A percentile compares a stretch with the other conserved stretches of the same genome.
These are phyloP conservation scores for Polytrichum commune DNA, from an alignment of 225 moss, liverwort and hornwort genomes.

Conservation along the genomic window DNA sequence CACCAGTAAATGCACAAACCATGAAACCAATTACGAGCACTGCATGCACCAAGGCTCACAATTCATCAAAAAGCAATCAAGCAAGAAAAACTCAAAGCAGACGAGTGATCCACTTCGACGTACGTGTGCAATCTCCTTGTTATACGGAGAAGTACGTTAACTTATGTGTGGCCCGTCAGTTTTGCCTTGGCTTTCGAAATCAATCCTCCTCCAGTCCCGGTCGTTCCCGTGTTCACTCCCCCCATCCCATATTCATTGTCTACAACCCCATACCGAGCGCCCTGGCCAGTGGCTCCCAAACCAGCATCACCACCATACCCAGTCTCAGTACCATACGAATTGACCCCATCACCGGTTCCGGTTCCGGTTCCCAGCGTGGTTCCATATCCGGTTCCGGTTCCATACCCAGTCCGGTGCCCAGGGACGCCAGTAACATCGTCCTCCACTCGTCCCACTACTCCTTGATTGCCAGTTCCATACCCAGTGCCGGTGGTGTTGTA, in stretches of 20 bases:
- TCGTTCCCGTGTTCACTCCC: too few relatives aligned
- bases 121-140: too few relatives aligned
- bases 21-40: too few relatives aligned
- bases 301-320: not conserved
- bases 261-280: not conserved
- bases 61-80: too few relatives aligned
- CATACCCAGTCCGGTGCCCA: slow-evolving; percentile 5
- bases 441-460: not conserved
- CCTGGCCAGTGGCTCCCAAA: not conserved
- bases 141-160: not conserved
- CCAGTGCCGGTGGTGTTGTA: not conserved
- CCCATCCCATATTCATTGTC: not conserved
- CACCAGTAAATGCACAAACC: too few relatives aligned
- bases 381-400: too few relatives aligned
- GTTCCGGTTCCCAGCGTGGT: not conserved
- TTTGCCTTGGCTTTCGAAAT: not conserved
- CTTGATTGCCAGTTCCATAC: not conserved
- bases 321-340: not conserved
- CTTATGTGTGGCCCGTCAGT: not conserved
- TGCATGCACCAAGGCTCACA: too few relatives aligned
- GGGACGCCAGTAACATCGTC: not conserved
- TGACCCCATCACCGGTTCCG: not conserved
- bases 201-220: not conserved
- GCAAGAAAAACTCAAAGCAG: too few relatives aligned
- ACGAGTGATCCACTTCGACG: too few relatives aligned